Evolutionary conservation across 345 rosid genomes (phyloP), one percentile per base, ranked within the genome.

Genomic region (Mangifera indica): DNA sequence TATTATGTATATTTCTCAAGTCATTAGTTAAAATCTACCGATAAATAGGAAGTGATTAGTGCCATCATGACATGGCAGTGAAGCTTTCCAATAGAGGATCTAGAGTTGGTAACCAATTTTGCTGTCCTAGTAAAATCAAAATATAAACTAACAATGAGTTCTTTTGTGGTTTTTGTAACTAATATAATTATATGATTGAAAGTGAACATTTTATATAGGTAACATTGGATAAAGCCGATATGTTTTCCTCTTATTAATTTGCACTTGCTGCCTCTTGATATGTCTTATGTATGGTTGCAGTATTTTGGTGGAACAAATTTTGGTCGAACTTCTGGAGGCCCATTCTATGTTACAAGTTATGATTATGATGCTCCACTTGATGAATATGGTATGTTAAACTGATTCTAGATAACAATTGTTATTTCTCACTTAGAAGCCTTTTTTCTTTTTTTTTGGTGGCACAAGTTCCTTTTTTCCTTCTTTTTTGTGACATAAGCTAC

Each of bases 261-360:
- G 21, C 58, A 63, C 67, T 45, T 75, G 69, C 63, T 66, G 54
- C 70, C 54, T 76, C 53, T 67, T 81, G 66, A 75, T 60, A 51
- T 65, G 58, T 55, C 61, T 78, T 72, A n/a, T 66, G 55, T 29
- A 29, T 75, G 64, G 58, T 79, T 89, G 81, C 97, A 92, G 98
- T 94, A 87, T 88, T 92, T 92, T 90, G 98, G 98, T 54, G 98
- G 98, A 81, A 92, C 98, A 75, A 94, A 92, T 81, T 92, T 94
- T 78, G 98, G 95, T 56, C 90, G 97, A 80, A 92, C 93, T 72
- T 91, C 98, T 67, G 98, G 98, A 55, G 98, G 95, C 32, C 97
- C 97, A 5, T 92, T 90, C 80, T 86, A 84, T 70, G 79, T 89
- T 70, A 94, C 98, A 40, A 92, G 97, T 76, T 94, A 94, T 57